These are phyloP conservation scores for Paragyromitra xinjiangensis DNA, from an alignment of 495 filamentous ascomycete genomes.

Conservation along the genomic window DNA sequence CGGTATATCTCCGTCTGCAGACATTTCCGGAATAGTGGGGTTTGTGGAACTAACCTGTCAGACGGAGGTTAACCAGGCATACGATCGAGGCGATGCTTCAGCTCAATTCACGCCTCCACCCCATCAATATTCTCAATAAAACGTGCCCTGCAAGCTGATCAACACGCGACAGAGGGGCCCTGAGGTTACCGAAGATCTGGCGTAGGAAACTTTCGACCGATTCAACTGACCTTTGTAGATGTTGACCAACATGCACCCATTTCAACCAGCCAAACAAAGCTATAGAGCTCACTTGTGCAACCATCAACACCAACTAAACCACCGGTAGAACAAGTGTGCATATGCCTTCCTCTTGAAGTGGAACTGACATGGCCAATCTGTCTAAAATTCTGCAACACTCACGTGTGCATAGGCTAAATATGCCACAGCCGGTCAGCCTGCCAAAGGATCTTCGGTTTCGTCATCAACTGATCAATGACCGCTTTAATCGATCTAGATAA, in stretches of 20 bases:
- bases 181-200: constrained; percentile 20
- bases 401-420: constrained; percentile 51
- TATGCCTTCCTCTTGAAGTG: constrained; percentile 3
- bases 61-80: constrained; percentile 21
- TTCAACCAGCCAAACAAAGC: constrained; percentile 35
- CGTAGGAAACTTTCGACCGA: constrained; percentile 1
- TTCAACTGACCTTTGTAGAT: constrained; percentile 27
- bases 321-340: constrained; percentile 9
- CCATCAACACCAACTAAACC: background rate
- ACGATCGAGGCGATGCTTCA: constrained; percentile 42
- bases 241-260: constrained; percentile 16
- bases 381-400: constrained; percentile 19
- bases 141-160: constrained; percentile 16
- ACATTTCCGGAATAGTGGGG: constrained; percentile 9
- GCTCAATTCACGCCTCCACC: constrained; percentile 12
- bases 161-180: background rate
- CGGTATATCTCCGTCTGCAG: constrained; percentile 8
- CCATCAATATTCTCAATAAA: constrained; percentile 9
- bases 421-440: constrained; percentile 32
- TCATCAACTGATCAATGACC: constrained; percentile 30
- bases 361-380: constrained; percentile 8
- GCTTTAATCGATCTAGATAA: constrained; percentile 39
- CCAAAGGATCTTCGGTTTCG: constrained; percentile 22
- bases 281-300: background rate
- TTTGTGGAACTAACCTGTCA: constrained; percentile 21